Conservation (phyloP, 2,329 filamentous ascomycete species). For the Fusarium zealandicum region DNA sequence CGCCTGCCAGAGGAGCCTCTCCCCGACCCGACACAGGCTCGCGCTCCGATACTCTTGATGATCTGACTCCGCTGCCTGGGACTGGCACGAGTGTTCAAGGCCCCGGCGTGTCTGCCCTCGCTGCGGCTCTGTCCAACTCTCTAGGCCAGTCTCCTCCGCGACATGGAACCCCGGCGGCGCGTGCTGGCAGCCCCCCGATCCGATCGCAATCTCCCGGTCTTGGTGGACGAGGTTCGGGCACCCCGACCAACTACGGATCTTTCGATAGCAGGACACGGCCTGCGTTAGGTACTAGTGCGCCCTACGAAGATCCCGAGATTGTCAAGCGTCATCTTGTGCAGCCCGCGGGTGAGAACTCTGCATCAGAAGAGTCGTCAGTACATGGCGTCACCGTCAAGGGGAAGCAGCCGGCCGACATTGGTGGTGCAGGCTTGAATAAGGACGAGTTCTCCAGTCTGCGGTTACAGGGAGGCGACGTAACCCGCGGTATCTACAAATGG, state of each 20-base stretch:
- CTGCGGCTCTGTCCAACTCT: slow-evolving; percentile 82
- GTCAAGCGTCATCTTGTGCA: slow-evolving; percentile 87
- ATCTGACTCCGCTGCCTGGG: slow-evolving; percentile 70
- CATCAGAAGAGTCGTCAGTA: slow-evolving; percentile 56
- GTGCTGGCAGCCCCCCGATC: slow-evolving; percentile 64
- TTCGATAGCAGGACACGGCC: slow-evolving; percentile 73
- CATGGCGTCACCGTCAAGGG: slow-evolving; percentile 59
- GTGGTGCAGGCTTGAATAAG: slow-evolving; percentile 56
- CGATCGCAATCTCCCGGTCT: slow-evolving; percentile 51
- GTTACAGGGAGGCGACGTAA: slow-evolving; percentile 93
- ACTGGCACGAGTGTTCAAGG: slow-evolving; percentile 71
- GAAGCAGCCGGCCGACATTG: slow-evolving; percentile 57
- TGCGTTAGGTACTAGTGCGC: slow-evolving; percentile 57
- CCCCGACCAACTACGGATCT: slow-evolving; percentile 82
- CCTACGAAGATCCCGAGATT: slow-evolving; percentile 89
- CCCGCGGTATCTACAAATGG: slow-evolving; percentile 95
- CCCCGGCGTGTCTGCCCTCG: slow-evolving; percentile 86
- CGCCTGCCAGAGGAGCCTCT: slow-evolving; percentile 48
- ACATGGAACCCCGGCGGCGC: slow-evolving; percentile 69
- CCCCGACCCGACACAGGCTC: slow-evolving; percentile 38
- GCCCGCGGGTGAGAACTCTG: slow-evolving; percentile 59
- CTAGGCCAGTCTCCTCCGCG: slow-evolving; percentile 73
- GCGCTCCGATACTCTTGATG: slow-evolving; percentile 46
- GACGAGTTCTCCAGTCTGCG: slow-evolving; percentile 94
- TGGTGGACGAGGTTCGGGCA: slow-evolving; percentile 52